Evolutionary conservation across 1,284 basidiomycete genomes (phyloP), one percentile per base, ranked within the genome.

Genomic region (Boletus sp.): DNA sequence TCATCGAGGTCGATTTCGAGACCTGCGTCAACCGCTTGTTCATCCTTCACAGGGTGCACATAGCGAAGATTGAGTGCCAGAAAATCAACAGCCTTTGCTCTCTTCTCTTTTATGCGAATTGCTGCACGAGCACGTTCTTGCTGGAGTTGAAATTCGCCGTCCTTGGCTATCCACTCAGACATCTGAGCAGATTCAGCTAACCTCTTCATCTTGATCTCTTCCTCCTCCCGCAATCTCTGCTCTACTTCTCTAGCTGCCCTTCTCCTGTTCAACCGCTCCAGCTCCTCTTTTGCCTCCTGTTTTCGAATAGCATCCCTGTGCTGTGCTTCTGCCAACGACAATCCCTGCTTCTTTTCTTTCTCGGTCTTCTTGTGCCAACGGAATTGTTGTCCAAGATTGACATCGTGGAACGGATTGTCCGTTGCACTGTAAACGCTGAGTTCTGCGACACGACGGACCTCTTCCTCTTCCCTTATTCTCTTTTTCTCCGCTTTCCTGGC

Each of bases 291-390:
- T 2, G 96, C 94, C 69, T 99, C 97, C 64, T 90, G 84, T 35
- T 91, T 81, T 53, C 96, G 78, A 27, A 92, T 73, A 4, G 88
- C 88, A 76, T 99, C 97, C 64, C 85, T 84, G 62, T 81, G 80
- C 60, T 91, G 88, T 3, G 91, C 83, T 69, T 99, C 96, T 2
- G 86, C 88, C 0, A 87, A 69, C 1, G 88, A 84, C 56, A 99
- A 69, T 1, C 97, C 97, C 57, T 86, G 78, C 74, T 96, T 98
- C 69, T 86, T 84, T 73, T 99, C 97, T 77, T 94, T 94, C 72
- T 99, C 96, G 39, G 88, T 84, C 78, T 99, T 99, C 81, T 99
- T 99, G 75, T 94, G 92, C 97, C 97, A 99, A 59, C 90, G 86
- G 75, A 99, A 99, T 72, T 94, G 92, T 69, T 98, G 92, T 24